These are phyloP conservation scores for Myxozyma udenii DNA, from an alignment of 805 yeast genomes.

Conservation along the genomic window DNA sequence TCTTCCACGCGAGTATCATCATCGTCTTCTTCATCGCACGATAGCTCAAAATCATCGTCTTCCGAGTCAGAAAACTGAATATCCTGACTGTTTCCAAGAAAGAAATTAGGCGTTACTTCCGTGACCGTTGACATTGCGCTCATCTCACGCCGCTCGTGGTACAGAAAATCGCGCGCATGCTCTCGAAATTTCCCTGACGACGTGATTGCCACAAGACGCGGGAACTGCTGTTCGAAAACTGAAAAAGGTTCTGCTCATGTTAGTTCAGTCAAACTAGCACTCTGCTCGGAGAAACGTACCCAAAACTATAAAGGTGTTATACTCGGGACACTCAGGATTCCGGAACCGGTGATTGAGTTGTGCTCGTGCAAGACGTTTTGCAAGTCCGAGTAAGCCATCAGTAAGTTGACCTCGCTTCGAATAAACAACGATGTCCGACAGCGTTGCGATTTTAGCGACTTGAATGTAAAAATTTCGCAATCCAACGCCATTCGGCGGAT, in stretches of 20 bases:
- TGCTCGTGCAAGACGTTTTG: slow-evolving; percentile 24
- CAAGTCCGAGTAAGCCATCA: slow-evolving; percentile 24
- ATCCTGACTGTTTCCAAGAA: slow-evolving; percentile 84
- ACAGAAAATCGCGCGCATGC: slow-evolving; percentile 52
- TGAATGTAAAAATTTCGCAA: slow-evolving; percentile 84
- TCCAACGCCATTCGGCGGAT: slow-evolving; percentile 69
- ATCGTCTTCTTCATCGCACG: slow-evolving; percentile 5
- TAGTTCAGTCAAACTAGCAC: no score
- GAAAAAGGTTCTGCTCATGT: slow-evolving; percentile 31
- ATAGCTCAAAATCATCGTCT: not conserved
- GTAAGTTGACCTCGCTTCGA: slow-evolving; percentile 38
- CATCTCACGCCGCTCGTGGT: slow-evolving; percentile 79
- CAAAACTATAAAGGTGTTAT: slow-evolving; percentile 28
- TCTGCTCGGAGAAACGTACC: no score
- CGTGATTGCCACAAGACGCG: slow-evolving; percentile 29
- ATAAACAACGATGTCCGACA: slow-evolving; percentile 77
- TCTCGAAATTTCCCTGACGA: slow-evolving; percentile 20
- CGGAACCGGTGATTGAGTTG: slow-evolving; percentile 22
- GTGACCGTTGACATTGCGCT: slow-evolving; percentile 81
- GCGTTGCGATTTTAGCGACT: slow-evolving; percentile 69
- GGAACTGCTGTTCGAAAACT: slow-evolving; percentile 25
- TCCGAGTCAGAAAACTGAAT: slow-evolving; percentile 33
- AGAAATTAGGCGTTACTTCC: slow-evolving; percentile 52
- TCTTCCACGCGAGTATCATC: slow-evolving; percentile 3
- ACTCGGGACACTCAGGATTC: slow-evolving; percentile 17